Conservation (phyloP, 192 early-diverging fungal genomes). For the Rhizoclosmatium sp. region DNA sequence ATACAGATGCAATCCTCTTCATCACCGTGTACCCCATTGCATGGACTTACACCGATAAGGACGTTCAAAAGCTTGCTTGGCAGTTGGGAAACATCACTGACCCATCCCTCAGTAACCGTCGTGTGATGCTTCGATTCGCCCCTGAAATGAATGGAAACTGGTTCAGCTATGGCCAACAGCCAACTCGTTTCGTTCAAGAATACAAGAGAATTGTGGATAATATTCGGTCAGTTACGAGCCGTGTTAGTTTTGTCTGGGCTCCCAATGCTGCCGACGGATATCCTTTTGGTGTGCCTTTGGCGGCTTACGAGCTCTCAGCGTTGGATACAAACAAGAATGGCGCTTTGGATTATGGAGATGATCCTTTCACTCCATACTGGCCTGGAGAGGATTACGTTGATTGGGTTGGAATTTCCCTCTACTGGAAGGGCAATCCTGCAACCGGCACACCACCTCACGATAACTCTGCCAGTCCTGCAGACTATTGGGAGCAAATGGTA, state of each 20-base stretch:
- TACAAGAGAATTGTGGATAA: neutral
- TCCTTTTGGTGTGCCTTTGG: slow-evolving; percentile 38
- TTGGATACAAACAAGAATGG: slow-evolving; percentile 51
- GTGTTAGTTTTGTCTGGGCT: slow-evolving; percentile 51
- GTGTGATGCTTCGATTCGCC: slow-evolving; percentile 48
- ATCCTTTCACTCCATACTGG: slow-evolving; percentile 58
- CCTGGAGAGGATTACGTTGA: slow-evolving; percentile 59
- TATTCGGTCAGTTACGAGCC: slow-evolving; percentile 26
- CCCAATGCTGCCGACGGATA: slow-evolving; percentile 50
- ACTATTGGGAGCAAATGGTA: slow-evolving; percentile 34
- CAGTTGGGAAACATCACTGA: slow-evolving; percentile 45
- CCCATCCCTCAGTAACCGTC: slow-evolving; percentile 32
- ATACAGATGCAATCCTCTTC: slow-evolving; percentile 35
- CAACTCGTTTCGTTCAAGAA: slow-evolving; percentile 21
- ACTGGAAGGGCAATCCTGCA: slow-evolving; percentile 31
- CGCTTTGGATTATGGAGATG: slow-evolving; percentile 43
- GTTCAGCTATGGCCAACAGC: slow-evolving; percentile 8
- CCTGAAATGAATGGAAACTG: slow-evolving; percentile 44
- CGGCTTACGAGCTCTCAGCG: slow-evolving; percentile 1
- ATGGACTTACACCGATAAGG: slow-evolving; percentile 18
- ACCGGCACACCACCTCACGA: slow-evolving; percentile 21
- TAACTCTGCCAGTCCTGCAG: slow-evolving; percentile 12
- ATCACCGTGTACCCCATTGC: slow-evolving; percentile 36
- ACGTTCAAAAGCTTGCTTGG: slow-evolving; percentile 24
- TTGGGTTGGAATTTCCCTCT: slow-evolving; percentile 43